phyloP scores from a whole-genome alignment of 2,329 filamentous ascomycete species.

The Myriangium duriaei region DNA sequence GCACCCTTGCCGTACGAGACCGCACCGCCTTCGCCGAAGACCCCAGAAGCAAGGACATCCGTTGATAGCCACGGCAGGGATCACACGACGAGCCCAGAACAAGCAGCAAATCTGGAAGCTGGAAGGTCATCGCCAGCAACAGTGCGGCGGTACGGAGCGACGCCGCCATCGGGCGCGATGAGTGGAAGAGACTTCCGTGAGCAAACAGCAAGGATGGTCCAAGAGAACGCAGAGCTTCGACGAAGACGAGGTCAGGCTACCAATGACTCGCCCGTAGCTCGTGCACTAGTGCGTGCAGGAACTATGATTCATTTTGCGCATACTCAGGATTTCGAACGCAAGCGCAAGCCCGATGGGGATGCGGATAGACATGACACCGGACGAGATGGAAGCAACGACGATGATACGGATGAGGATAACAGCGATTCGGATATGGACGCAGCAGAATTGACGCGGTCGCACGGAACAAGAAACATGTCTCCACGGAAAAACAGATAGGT shows the following conservation, averaged over 20 bases:
- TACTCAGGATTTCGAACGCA: conserved; percentile 83
- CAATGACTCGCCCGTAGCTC: conserved; percentile 25
- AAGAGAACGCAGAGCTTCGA: conserved; percentile 9
- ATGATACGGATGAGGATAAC: conserved; percentile 22
- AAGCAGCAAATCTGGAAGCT: conserved; percentile 3
- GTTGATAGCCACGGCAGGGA: not conserved
- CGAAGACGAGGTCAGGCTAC: conserved; percentile 14
- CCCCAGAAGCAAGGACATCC: conserved; percentile 20
- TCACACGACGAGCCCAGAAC: conserved; percentile 1
- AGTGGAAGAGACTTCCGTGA: conserved; percentile 11
- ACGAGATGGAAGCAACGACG: conserved; percentile 10
- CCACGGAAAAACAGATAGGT: not conserved
- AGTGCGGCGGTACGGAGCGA: conserved; percentile 1
- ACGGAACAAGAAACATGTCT: conserved; percentile 1
- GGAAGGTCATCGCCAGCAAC: not conserved
- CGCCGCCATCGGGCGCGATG: conserved; percentile 15
- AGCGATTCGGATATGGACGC: conserved; percentile 25
- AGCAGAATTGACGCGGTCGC: conserved; percentile 25
- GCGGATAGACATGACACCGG: conserved; percentile 10
- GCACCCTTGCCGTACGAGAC: conserved; percentile 68
- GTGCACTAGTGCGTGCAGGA: conserved; percentile 41
- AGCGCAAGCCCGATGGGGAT: conserved; percentile 40
- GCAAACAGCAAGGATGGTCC: not conserved
- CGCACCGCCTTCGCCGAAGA: not conserved
- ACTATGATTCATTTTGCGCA: conserved; percentile 74